Base-by-base conservation (phyloP, 352 stramenopile species). In the Phytophthora pisi region DNA sequence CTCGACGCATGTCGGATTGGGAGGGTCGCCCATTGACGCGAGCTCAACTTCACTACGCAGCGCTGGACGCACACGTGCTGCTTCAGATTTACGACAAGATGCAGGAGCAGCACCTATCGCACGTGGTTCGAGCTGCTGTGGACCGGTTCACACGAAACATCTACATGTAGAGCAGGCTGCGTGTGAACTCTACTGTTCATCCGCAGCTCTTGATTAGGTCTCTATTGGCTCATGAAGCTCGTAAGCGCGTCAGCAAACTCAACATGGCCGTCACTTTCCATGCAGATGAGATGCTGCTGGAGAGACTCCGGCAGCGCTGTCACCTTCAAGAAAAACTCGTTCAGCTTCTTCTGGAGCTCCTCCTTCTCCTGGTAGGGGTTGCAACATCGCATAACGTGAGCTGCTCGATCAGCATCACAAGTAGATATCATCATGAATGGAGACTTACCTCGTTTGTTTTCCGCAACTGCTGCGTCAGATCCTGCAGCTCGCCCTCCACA, bases 1-100 rank as follows among this genome's bases (percentile, higher is more conserved):
- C 69, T 93, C 0, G 87, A 92, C 63, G 84, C 28, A 90, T 95
- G 75, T 92, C 87, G 2, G 72, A 95, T 72, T 94, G 84, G 84
- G 75, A 92, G 61, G 79, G 74, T 5, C 81, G 86, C 0, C 86
- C 86, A 28, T 77, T 94, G 2, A 86, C 81, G 8, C 80, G 64
- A 28, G 80, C 81, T 5, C 86, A 93, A 52, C 63, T 92, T n/a
- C 68, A 87, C 18, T 94, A 94, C 26, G 86, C 86, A 2, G 86
- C 86, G 24, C 61, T 94, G 30, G 86, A 94, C 62, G 84, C 86
- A 24, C 69, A 84, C 20, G 84, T 91, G 40, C 74, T 94, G 7
- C 72, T 93, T 31, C 70, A 72, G 26, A 84, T 92, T 46, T 82
- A 84, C 49, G 62, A 81, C 20, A 68, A 76, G 42, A 90, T 92